phyloP scores from a whole-genome alignment of 2,329 filamentous ascomycete genomes.

The Balansia obtecta region DNA sequence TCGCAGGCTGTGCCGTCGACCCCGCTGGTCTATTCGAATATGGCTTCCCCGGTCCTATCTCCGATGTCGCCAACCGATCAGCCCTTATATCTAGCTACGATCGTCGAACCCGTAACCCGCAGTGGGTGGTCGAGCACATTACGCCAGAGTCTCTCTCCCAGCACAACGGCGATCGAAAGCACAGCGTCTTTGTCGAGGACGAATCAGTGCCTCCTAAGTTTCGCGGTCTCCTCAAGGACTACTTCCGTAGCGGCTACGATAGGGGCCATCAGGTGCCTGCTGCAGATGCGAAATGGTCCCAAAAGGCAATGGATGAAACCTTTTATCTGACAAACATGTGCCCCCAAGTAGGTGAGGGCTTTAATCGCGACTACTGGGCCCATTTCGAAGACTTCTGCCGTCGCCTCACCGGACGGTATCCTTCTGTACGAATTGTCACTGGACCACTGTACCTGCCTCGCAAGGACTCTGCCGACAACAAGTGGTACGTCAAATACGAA shows the following conservation, averaged over 20 bases:
- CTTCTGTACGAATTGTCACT: constrained; percentile 81
- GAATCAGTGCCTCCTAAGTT: constrained; percentile 68
- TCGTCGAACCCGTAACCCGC: constrained; percentile 77
- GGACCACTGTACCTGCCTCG: constrained; percentile 88
- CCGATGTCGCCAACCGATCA: constrained; percentile 65
- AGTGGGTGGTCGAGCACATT: constrained; percentile 95
- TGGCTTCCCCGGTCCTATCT: constrained; percentile 82
- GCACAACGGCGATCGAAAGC: constrained; percentile 69
- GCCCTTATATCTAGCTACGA: constrained; percentile 83
- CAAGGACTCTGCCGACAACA: constrained; percentile 68
- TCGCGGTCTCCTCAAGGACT: constrained; percentile 82
- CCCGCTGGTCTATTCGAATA: constrained; percentile 70
- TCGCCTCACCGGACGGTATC: constrained; percentile 66
- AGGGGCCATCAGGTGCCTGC: constrained; percentile 94
- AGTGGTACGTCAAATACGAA: constrained; percentile 94
- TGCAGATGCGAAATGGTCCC: constrained; percentile 91
- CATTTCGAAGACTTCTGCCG: constrained; percentile 98
- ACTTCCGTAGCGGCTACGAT: constrained; percentile 90
- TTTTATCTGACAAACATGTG: constrained; percentile 96
- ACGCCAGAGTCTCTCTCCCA: constrained; percentile 69
- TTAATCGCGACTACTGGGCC: constrained; percentile 98
- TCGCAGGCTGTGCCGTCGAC: constrained; percentile 44
- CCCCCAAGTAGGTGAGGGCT: constrained; percentile 93
- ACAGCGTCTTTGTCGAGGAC: constrained; percentile 79
- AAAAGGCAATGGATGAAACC: constrained; percentile 87